Conservation (phyloP, 1,284 basidiomycete genomes). For the Exobasidium rhododendri region DNA sequence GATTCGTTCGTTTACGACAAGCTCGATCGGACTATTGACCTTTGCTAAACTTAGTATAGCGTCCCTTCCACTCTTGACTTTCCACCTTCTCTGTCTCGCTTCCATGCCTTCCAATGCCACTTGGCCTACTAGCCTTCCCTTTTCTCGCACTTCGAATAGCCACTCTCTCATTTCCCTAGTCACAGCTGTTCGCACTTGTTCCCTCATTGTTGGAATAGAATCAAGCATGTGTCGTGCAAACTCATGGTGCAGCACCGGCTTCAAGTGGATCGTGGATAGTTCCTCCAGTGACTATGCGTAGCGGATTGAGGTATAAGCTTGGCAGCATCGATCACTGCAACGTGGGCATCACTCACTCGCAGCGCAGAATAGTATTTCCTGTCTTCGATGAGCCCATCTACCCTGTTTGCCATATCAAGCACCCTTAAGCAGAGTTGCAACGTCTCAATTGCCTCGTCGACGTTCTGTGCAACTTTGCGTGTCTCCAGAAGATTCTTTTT, state of each 20-base stretch:
- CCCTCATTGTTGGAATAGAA: conserved; percentile 81
- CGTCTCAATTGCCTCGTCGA: conserved; percentile 93
- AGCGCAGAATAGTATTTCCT: conserved; percentile 93
- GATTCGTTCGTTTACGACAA: conserved; percentile 86
- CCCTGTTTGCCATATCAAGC: conserved; percentile 88
- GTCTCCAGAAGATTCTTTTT: conserved; percentile 65
- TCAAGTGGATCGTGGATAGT: conserved; percentile 82
- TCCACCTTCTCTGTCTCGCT: conserved; percentile 77
- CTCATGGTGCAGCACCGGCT: conserved; percentile 77
- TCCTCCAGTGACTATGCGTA: conserved; percentile 29
- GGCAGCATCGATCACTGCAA: too few relatives aligned
- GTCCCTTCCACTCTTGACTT: conserved; percentile 51
- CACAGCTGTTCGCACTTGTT: conserved; percentile 86
- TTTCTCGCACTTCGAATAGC: conserved; percentile 90
- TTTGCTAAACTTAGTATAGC: conserved; percentile 64
- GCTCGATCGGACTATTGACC: conserved; percentile 90
- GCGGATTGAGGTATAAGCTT: too few relatives aligned
- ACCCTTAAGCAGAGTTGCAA: conserved; percentile 87
- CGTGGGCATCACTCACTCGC: conserved; percentile 20
- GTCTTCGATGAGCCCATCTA: conserved; percentile 85
- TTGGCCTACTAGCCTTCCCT: conserved; percentile 78
- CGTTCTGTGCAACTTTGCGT: conserved; percentile 83
- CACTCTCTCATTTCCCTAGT: conserved; percentile 94
- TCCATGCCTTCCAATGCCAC: conserved; percentile 91
- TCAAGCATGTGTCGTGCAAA: conserved; percentile 88